Percentiles rank a stretch among this genome's conserved stretches.
phyloP scores from a whole-genome alignment of 2,329 filamentous ascomycete species.

The Ceratocystiopsis sp. region DNA sequence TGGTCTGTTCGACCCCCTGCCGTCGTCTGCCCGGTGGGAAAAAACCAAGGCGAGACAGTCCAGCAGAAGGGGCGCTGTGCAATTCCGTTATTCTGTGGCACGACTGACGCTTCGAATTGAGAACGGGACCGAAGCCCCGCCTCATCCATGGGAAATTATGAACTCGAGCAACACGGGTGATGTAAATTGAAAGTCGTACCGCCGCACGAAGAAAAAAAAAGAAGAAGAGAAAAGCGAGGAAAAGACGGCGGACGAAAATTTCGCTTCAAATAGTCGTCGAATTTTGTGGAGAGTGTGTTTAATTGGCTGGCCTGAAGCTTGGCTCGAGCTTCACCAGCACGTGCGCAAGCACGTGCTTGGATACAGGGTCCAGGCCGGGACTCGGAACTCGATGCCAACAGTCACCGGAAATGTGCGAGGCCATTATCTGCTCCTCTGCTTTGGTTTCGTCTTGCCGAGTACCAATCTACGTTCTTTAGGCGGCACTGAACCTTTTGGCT shows the following conservation, averaged over 20 bases:
- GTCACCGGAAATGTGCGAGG: too few relatives aligned
- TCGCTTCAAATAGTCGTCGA: conserved; percentile 5
- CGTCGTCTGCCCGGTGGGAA: conserved; percentile 13
- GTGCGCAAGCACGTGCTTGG: too few relatives aligned
- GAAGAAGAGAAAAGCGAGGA: conserved; percentile 22
- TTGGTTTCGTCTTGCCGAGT: too few relatives aligned
- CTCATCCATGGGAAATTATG: conserved; percentile 7
- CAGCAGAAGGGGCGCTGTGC: conserved; percentile 43
- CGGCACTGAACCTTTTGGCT: too few relatives aligned
- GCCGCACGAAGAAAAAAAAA: conserved; percentile 61
- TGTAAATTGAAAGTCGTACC: conserved; percentile 42
- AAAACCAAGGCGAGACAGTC: conserved; percentile 16
- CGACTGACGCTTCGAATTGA: conserved; percentile 55
- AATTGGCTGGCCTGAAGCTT: background rate
- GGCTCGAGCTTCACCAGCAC: too few relatives aligned
- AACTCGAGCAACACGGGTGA: conserved; percentile 67
- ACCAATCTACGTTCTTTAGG: too few relatives aligned
- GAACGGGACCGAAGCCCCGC: conserved; percentile 24
- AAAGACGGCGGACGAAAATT: conserved; percentile 11
- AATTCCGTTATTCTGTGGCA: conserved; percentile 70
- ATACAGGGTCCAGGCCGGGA: too few relatives aligned
- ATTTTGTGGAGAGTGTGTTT: background rate
- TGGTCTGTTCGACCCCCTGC: conserved; percentile 22
- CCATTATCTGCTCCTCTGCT: too few relatives aligned
- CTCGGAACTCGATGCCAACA: too few relatives aligned